Base-by-base conservation (phyloP, 345 rosid species). In the Syzygium aromaticum region DNA sequence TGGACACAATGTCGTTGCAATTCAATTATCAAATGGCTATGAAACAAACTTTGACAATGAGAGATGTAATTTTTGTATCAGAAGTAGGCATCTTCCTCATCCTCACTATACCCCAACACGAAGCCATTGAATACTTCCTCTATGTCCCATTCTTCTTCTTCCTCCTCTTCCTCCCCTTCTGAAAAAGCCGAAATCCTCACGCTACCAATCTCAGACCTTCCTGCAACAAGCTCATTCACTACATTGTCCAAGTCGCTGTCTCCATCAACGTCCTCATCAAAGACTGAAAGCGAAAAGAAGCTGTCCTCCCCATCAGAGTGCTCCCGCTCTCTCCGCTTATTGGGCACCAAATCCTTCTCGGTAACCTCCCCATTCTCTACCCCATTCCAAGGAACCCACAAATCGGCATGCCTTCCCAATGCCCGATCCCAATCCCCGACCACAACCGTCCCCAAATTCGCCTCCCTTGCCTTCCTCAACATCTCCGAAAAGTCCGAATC, bases 301-400 rank as follows among this genome's bases (percentile, higher is more conserved):
- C 86, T 93, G 84, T 88, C 92, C 5, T 92, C 91, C 13, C 90
- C 73, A 33, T 52, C 91, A 22, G 86, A 87, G 22, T 85, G 92
- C 61, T 91, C 94, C 59, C 88, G 82, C 77, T 77, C 89, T 28
- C 80, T 88, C 89, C 94, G 91, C 86, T 86, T 91, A 87, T 89
- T 91, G 4, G 95, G 95, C 85, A 95, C 90, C 93, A 96, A 93
- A 93, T 97, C 98, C 67, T 93, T 87, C 92, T 94, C 96, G 5
- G 86, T 88, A 49, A 96, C 87, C 88, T 93, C 95, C 85, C 98
- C 98, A 87, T 93, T 94, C 93, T 97, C 95, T 83, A 97, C 96
- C 82, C 91, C 96, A 85, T 77, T 89, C 99, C 99, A 97, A 2
- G 98, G 96, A 52, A 96, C 95, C 99, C 99, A 97, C 93, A 95